Base-by-base conservation (phyloP, 2,329 filamentous ascomycete species). In the Aspergillus ochraceus region DNA sequence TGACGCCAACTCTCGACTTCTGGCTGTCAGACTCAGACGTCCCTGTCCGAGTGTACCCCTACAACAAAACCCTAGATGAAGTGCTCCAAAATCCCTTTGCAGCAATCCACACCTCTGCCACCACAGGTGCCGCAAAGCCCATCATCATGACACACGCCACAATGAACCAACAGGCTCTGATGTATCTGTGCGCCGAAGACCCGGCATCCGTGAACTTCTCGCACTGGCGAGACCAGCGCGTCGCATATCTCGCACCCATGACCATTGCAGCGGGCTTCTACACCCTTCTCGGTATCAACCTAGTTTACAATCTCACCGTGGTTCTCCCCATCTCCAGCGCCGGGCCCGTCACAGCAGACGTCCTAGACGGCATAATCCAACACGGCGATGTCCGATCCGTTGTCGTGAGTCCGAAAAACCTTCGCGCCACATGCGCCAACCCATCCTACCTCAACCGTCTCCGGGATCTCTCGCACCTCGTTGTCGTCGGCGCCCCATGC, bases 191-290 rank as follows among this genome's bases (percentile, higher is more conserved):
- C 45, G 19, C 19, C 50, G 29, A 20, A n/a, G 36, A 8, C 36
- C 14, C 36, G 14, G 36, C 1, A 3, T 8, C 14, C 6, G 36
- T 20, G 11, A 52, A 52, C 4, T 52, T 20, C 50, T 2, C 12
- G 4, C 24, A 19, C 50, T 36, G 45, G 45, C 45, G 11, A 9
- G 26, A 32, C 50, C 50, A 36, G 19, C 45, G 45, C 19, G 45
- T 47, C 19, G 45, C 45, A 5, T 39, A 42, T 4, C 36, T 54
- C 5, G 42, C 52, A 2, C 52, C 52, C 4, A 19, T 54, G 32
- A 45, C 52, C 52, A 54, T 54, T 20, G 52, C 52, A 6, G 52
- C 52, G 5, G 39, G 52, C 6, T 36, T 54, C 20, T 54, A 26
- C 39, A 22, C 32, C 39, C 26, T 54, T 12, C 39, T 54, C 3